These are phyloP conservation scores for Rutstroemia sydowiana DNA, from an alignment of 2,329 filamentous ascomycete genomes.

Conservation along the genomic window DNA sequence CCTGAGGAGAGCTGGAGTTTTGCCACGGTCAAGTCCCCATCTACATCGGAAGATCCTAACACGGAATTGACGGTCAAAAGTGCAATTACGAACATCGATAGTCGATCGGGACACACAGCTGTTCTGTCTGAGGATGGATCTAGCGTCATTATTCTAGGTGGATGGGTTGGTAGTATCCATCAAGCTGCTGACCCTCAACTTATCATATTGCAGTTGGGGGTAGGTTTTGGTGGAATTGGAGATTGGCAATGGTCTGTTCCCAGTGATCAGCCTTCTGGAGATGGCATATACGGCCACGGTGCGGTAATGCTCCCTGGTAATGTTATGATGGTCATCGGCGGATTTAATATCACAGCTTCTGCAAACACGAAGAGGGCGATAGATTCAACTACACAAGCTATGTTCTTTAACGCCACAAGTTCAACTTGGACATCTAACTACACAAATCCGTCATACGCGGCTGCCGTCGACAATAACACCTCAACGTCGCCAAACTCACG, in stretches of 20 bases:
- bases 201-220: constrained; percentile 66
- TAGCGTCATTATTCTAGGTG: constrained; percentile 73
- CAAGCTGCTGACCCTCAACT: constrained; percentile 77
- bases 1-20: constrained; percentile 86
- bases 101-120: constrained; percentile 82
- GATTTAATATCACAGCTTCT: constrained; percentile 42
- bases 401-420: constrained; percentile 56
- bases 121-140: constrained; percentile 72
- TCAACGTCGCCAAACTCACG: constrained; percentile 24
- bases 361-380: constrained; percentile 32
- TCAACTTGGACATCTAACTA: constrained; percentile 52
- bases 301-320: constrained; percentile 58
- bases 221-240: constrained; percentile 63
- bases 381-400: constrained; percentile 29
- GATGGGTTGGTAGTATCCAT: constrained; percentile 80
- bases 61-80: constrained; percentile 50
- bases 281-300: constrained; percentile 55
- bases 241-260: constrained; percentile 68
- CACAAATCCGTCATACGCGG: constrained; percentile 35
- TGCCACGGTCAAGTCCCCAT: constrained; percentile 51
- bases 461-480: constrained; percentile 16
- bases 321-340: constrained; percentile 61
- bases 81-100: constrained; percentile 43
- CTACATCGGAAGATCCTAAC: constrained; percentile 29
- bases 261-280: constrained; percentile 34